Evolutionary conservation across 2,329 filamentous ascomycete genomes (phyloP).

Genomic region (Dothistroma pini): DNA sequence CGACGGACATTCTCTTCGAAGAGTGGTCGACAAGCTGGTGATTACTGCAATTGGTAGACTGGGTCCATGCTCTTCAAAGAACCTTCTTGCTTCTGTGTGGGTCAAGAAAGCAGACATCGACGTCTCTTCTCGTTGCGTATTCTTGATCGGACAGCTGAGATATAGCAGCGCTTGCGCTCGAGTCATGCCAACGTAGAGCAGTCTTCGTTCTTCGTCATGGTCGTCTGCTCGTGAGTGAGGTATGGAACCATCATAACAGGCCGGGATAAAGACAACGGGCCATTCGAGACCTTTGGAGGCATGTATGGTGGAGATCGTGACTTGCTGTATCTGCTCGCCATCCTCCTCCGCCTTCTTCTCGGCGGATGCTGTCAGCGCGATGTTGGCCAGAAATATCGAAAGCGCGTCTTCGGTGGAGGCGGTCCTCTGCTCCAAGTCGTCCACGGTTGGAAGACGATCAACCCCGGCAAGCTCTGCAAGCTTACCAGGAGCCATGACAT

Average conservation of each 20-base stretch:
- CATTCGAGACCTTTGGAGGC: slow-evolving; percentile 95
- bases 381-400: slow-evolving; percentile 81
- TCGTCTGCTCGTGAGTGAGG: slow-evolving; percentile 86
- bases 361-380: slow-evolving; percentile 77
- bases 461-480: slow-evolving; percentile 38
- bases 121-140: slow-evolving; percentile 59
- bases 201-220: slow-evolving; percentile 76
- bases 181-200: slow-evolving; percentile 97
- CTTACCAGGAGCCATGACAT: slow-evolving; percentile 52
- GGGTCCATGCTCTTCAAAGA: slow-evolving; percentile 63
- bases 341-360: slow-evolving; percentile 60
- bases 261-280: slow-evolving; percentile 91
- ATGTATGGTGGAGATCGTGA: slow-evolving; percentile 95
- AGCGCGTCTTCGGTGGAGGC: slow-evolving; percentile 59
- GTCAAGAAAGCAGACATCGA: slow-evolving; percentile 71
- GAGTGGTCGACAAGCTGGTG: slow-evolving; percentile 65
- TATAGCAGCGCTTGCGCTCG: slow-evolving; percentile 83
- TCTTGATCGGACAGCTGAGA: slow-evolving; percentile 72
- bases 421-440: slow-evolving; percentile 59
- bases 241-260: slow-evolving; percentile 84
- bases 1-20: slow-evolving; percentile 60
- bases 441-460: slow-evolving; percentile 61
- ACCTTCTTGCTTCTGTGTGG: slow-evolving; percentile 48
- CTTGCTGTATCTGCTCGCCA: slow-evolving; percentile 53
- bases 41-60: slow-evolving; percentile 62